Evolutionary conservation across 176 grass and related monocot species (phyloP).

Genomic region (Zoysia japonica): DNA sequence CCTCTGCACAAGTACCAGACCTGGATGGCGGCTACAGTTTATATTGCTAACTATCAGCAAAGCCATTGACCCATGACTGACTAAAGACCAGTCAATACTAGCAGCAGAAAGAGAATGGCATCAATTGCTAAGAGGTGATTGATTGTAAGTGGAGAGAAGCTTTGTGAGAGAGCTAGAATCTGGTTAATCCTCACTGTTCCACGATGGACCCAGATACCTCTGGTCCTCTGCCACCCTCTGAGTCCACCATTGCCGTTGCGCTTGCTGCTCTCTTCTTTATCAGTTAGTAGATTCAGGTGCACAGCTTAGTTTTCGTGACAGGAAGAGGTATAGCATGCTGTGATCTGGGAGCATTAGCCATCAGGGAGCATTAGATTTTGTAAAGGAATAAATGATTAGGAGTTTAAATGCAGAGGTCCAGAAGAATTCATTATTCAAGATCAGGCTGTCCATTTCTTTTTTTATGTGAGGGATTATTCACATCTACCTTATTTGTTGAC

Average conservation of each 20-base stretch:
- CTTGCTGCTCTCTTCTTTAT: neutral
- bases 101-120: neutral
- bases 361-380: neutral
- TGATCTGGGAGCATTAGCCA: neutral
- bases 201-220: neutral
- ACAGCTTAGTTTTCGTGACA: neutral
- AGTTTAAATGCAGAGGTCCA: constrained; percentile 3
- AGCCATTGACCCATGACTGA: constrained; percentile 2
- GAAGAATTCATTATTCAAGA: neutral
- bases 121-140: neutral
- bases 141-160: neutral
- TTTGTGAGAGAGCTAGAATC: neutral
- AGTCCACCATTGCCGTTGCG: neutral
- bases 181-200: neutral
- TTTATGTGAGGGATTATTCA: neutral
- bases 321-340: neutral
- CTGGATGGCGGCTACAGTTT: neutral
- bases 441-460: neutral
- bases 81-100: neutral
- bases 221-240: neutral
- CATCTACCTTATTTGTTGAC: neutral
- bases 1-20: neutral
- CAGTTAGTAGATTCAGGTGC: neutral
- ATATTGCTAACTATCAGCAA: neutral
- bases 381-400: neutral